Percentiles rank a stretch among this genome's conserved stretches.
These are phyloP conservation scores for Leishmania lainsoni DNA, from an alignment of 208 protist species.

Conservation along the genomic window DNA sequence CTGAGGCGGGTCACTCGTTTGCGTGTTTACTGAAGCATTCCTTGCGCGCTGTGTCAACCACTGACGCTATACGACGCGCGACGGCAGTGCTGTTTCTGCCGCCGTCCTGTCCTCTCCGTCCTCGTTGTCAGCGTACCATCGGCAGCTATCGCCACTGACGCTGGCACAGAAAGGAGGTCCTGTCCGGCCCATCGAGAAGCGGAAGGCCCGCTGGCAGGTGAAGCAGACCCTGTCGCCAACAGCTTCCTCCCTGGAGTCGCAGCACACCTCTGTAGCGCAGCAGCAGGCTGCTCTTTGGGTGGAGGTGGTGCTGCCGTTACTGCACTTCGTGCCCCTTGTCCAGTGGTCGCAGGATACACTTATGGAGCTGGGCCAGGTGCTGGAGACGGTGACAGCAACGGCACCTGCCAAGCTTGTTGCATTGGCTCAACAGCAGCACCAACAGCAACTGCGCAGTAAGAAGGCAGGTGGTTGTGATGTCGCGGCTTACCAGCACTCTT, in stretches of 20 bases:
- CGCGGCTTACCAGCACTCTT: neutral
- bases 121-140: neutral
- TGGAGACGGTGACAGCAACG: conserved; percentile 19
- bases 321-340: conserved; percentile 43
- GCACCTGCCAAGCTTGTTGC: conserved; percentile 21
- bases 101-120: neutral
- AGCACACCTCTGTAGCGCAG: conserved; percentile 1
- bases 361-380: conserved; percentile 27
- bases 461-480: neutral
- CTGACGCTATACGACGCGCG: conserved; percentile 21
- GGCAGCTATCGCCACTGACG: neutral
- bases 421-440: conserved; percentile 20
- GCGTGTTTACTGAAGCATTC: conserved; percentile 32
- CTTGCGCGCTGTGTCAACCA: conserved; percentile 24
- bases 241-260: neutral
- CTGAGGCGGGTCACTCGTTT: conserved; percentile 30
- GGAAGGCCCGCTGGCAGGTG: neutral
- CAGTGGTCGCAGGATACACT: conserved; percentile 36
- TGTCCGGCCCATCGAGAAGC: conserved; percentile 1
- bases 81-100: neutral
- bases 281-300: conserved; percentile 21
- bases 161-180: neutral
- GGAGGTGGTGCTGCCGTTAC: conserved; percentile 37
- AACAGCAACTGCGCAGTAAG: conserved; percentile 4
- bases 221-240: conserved; percentile 2